These are phyloP conservation scores for Bjerkandera adusta DNA, from an alignment of 1,284 basidiomycete genomes.

Conservation along the genomic window DNA sequence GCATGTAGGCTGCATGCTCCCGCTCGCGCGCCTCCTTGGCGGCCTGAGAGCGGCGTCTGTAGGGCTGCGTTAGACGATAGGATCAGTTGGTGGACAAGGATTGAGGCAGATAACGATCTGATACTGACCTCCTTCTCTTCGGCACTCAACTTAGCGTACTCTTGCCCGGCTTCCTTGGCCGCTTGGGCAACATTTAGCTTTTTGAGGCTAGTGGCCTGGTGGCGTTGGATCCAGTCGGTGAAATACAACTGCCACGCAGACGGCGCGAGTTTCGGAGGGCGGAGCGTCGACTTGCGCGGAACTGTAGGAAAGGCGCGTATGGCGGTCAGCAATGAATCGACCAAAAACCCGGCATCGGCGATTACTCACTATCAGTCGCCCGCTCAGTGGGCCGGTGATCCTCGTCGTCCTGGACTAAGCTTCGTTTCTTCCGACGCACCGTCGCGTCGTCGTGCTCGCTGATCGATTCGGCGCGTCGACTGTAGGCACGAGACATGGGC, in stretches of 20 bases:
- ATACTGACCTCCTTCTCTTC: constrained; percentile 78
- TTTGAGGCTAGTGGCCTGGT: constrained; percentile 74
- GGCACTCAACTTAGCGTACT: constrained; percentile 77
- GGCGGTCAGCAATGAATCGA: constrained; percentile 19
- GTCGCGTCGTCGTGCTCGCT: constrained; percentile 65
- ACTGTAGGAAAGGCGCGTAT: constrained; percentile 31
- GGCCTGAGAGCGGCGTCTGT: constrained; percentile 77
- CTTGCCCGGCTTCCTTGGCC: constrained; percentile 91
- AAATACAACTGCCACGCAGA: constrained; percentile 98
- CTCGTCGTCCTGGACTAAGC: constrained; percentile 39
- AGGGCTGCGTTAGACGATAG: constrained; percentile 53
- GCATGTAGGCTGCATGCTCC: constrained; percentile 84
- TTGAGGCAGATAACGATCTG: constrained; percentile 6
- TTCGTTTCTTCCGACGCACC: constrained; percentile 58
- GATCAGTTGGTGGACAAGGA: constrained; percentile 23
- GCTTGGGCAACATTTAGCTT: constrained; percentile 96
- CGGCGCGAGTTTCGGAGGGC: constrained; percentile 90
- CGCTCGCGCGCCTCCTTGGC: constrained; percentile 84
- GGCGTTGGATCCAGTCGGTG: constrained; percentile 91
- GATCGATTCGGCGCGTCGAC: constrained; percentile 62
- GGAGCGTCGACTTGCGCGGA: constrained; percentile 67
- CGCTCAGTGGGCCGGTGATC: constrained; percentile 36
- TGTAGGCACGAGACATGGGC: constrained; percentile 53
- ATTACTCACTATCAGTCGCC: constrained; percentile 23
- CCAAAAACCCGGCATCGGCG: constrained; percentile 21